phyloP scores from a whole-genome alignment of 2,329 filamentous ascomycete species.

The Fusarium pilosicola region DNA sequence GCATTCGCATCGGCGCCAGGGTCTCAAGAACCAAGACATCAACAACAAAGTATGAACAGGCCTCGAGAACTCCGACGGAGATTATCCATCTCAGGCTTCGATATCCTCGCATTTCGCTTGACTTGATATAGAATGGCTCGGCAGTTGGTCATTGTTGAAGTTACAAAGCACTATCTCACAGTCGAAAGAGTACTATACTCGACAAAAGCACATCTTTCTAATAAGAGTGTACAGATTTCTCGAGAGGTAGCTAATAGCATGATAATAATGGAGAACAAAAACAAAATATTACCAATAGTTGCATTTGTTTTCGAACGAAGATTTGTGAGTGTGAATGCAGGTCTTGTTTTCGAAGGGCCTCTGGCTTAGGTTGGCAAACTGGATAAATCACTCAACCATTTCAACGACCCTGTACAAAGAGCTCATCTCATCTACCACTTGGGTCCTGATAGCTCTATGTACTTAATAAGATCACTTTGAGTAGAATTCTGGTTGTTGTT shows the following conservation, averaged over 20 bases:
- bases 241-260: no score
- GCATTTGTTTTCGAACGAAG: background rate
- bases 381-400: background rate
- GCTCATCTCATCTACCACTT: background rate
- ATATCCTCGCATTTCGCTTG: background rate
- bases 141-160: background rate
- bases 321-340: no score
- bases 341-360: accelerated
- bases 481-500: background rate
- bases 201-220: background rate
- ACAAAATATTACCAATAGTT: no score
- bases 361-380: no score
- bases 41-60: background rate
- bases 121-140: background rate
- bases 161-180: background rate
- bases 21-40: background rate
- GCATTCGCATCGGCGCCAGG: background rate
- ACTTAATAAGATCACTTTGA: no score
- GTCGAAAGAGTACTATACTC: background rate
- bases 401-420: background rate
- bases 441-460: accelerated
- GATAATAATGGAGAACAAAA: background rate
- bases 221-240: background rate
- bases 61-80: background rate
- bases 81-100: background rate